Conservation (phyloP, 108 stramenopile genomes). For the Licmophora abbreviata region DNA sequence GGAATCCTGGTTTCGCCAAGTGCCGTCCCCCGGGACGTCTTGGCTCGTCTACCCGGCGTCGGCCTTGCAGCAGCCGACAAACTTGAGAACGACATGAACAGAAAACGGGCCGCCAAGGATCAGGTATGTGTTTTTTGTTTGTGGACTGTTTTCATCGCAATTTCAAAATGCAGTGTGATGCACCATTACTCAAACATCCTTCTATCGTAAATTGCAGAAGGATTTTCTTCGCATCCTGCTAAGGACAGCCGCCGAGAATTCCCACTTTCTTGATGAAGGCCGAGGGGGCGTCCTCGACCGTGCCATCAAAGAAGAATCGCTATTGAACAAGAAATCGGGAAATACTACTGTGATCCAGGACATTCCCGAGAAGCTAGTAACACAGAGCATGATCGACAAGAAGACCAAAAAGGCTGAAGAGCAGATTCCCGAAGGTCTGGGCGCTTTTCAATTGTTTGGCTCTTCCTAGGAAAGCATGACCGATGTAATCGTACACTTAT, state of each 20-base stretch:
- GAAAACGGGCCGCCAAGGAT: slow-evolving; percentile 77
- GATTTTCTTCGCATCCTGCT: slow-evolving; percentile 69
- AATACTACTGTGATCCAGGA: slow-evolving; percentile 29
- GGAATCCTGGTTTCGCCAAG: slow-evolving; percentile 66
- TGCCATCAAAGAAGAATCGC: slow-evolving; percentile 56
- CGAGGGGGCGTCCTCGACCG: slow-evolving; percentile 45
- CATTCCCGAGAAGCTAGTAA: slow-evolving; percentile 71
- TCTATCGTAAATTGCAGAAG: no score
- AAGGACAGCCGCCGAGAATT: slow-evolving; percentile 65
- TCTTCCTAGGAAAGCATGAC: no score
- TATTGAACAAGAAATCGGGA: slow-evolving; percentile 31
- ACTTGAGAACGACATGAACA: slow-evolving; percentile 43
- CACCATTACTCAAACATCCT: no score
- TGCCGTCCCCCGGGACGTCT: slow-evolving; percentile 60
- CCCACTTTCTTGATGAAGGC: slow-evolving; percentile 8
- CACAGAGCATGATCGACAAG: slow-evolving; percentile 50
- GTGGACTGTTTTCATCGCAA: no score
- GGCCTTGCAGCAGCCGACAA: slow-evolving; percentile 36
- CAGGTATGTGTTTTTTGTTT: no score
- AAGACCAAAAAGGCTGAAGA: slow-evolving; percentile 22
- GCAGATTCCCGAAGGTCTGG: neutral
- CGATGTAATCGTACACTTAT: no score
- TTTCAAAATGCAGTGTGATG: no score
- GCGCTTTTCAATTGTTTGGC: no score
- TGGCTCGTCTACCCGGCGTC: slow-evolving; percentile 60